phyloP scores from a whole-genome alignment of 2,329 filamentous ascomycete species.

The Hortaea werneckii region DNA sequence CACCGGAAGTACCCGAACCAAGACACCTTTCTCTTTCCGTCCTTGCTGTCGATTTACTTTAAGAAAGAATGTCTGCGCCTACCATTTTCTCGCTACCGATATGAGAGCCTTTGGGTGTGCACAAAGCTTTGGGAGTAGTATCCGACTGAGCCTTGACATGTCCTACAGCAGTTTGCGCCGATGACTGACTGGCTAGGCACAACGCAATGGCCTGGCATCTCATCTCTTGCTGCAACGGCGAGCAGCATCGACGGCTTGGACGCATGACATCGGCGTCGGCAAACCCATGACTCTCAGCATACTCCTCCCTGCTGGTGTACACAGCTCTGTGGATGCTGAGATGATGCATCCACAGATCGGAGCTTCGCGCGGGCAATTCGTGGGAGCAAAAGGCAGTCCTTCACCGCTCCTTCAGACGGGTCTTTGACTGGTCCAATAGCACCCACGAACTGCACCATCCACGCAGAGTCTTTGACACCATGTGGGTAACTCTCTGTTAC shows the following conservation, averaged over 20 bases:
- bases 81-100: no score
- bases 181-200: no score
- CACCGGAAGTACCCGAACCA: not conserved
- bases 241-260: not conserved
- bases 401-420: constrained; percentile 1
- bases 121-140: no score
- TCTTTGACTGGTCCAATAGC: constrained; percentile 1
- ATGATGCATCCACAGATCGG: not conserved
- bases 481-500: not conserved
- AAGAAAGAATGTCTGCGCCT: not conserved
- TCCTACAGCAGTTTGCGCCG: no score
- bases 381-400: not conserved
- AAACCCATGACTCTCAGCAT: no score
- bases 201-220: no score
- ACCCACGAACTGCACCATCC: not conserved
- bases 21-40: not conserved
- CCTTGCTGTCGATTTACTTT: not conserved
- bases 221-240: no score
- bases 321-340: not conserved
- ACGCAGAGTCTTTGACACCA: not conserved
- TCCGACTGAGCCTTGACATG: no score
- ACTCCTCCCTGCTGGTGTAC: not conserved
- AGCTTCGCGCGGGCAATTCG: not conserved
- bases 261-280: not conserved
- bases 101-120: no score